Base-by-base conservation (phyloP, 441 rosid genomes). In the Sinapis alba region DNA sequence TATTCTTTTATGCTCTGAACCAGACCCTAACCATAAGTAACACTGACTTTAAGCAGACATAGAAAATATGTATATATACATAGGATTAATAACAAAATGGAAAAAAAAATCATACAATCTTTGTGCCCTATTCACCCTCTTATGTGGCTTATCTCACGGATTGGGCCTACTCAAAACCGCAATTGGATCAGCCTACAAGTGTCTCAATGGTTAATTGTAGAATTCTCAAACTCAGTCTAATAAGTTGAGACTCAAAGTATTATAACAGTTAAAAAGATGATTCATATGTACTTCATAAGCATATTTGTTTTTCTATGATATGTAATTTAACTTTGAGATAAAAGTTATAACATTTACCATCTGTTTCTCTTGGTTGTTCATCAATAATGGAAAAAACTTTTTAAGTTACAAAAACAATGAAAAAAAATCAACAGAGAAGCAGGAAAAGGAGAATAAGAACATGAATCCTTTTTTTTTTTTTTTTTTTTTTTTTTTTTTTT, bases 381-480 rank as follows among this genome's bases (percentile, higher is more conserved):
- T 59, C 78, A 79, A 73, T 82, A 47, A 77, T 81, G 28, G 18
- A 6, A 65, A 65, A 74, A 71, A 76, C 16, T 70, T 66, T 65
- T 34, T 34, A 34, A 34, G 41, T 34, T 34, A 34, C 41, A 34
- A 34, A 10, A n/a, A n/a, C 78, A 38, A 78, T 81, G 32, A 15
- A 7, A 67, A 65, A 75, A 69, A 76, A 21, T 69, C 62, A 62
- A 63, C 79, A 73, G 85, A 63, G 83, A 75, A 57, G 85, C 79
- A 73, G 43, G 71, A 72, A 79, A 69, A 76, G n/a, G 15, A 38
- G 81, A 74, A 74, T 65, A 72, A 19, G 80, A 84, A 77, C 81
- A 81, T 73, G 88, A 64, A n/a, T n/a, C n/a, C n/a, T n/a, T n/a
- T n/a, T n/a, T n/a, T n/a, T n/a, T n/a, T n/a, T n/a, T n/a, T n/a